A percentile compares a stretch with the other conserved stretches of the same genome.
Conservation (phyloP, 441 rosid species). For the Syzygium malaccense region DNA sequence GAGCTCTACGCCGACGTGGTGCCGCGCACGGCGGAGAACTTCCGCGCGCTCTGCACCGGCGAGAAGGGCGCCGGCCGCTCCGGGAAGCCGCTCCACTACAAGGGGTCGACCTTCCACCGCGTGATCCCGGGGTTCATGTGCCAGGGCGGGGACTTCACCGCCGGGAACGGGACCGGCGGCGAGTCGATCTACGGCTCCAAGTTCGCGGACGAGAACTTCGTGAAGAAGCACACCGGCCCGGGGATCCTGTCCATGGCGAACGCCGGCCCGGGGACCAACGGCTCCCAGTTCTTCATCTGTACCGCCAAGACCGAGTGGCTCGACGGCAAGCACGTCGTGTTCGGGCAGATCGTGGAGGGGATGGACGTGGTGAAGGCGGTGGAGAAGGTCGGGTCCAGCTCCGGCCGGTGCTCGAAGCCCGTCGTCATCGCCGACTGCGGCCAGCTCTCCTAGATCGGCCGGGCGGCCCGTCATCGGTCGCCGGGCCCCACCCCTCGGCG, state of each 20-base stretch:
- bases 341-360: constrained; percentile 1
- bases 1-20: constrained; percentile 3
- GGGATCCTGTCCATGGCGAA: constrained; percentile 14
- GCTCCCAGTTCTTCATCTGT: constrained; percentile 14
- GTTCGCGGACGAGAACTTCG: constrained; percentile 15
- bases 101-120: constrained; percentile 14
- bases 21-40: constrained; percentile 3
- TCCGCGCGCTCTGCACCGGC: constrained; percentile 1
- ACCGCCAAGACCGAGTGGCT: constrained; percentile 14
- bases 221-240: constrained; percentile 12
- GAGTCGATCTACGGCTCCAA: constrained; percentile 17
- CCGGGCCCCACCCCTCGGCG: not conserved
- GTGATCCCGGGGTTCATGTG: constrained; percentile 14
- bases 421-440: not conserved
- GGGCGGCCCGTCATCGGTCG: not conserved
- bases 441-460: not conserved
- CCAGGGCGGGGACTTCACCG: constrained; percentile 15
- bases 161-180: constrained; percentile 12
- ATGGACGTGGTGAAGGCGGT: constrained; percentile 3
- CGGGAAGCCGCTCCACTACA: constrained; percentile 13
- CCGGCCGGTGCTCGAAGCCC: constrained; percentile 5
- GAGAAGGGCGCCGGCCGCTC: constrained; percentile 7
- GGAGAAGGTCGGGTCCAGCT: constrained; percentile 2
- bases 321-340: constrained; percentile 5
- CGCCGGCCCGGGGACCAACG: constrained; percentile 13